phyloP scores from a whole-genome alignment of 768 basidiomycete genomes.

The Leccinum ochraceum region DNA sequence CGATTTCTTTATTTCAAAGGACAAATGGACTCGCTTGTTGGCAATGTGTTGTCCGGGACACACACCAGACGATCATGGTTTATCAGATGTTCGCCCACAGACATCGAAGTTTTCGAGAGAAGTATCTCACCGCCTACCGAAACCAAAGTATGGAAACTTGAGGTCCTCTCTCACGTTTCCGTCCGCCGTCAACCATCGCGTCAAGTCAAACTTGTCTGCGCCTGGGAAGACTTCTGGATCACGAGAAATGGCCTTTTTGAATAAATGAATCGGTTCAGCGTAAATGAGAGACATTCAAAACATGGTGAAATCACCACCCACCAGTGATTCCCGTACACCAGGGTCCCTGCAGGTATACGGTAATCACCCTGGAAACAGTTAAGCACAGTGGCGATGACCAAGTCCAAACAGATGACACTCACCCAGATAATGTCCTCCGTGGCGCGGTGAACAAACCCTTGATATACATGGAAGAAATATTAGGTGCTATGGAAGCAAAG shows the following conservation, averaged over 20 bases:
- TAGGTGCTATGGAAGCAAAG: background rate
- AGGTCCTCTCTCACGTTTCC: conserved; percentile 43
- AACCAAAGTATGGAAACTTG: conserved; percentile 52
- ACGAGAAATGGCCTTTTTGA: conserved; percentile 35
- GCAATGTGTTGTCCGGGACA: conserved; percentile 63
- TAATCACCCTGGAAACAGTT: conserved; percentile 14
- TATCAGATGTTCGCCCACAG: too few species aligned
- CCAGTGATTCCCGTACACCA: conserved; percentile 20
- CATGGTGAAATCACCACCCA: background rate
- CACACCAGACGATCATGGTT: conserved; percentile 35
- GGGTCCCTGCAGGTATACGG: conserved; percentile 19
- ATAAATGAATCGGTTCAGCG: background rate
- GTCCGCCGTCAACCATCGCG: conserved; percentile 29
- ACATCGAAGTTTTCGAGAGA: background rate
- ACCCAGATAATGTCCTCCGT: conserved; percentile 22
- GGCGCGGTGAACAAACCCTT: conserved; percentile 15
- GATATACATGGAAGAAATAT: background rate
- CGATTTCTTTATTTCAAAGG: background rate
- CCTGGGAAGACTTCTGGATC: conserved; percentile 39
- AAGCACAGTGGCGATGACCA: background rate
- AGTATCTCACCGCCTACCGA: conserved; percentile 38
- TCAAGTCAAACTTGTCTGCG: conserved; percentile 37
- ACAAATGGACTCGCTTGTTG: conserved; percentile 31
- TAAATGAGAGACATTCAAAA: background rate
- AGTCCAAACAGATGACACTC: background rate